A percentile compares a stretch with the other conserved stretches of the same genome.
These are phyloP conservation scores for Oenanthe sinensis DNA, from an alignment of 129 eudicot genomes.

Conservation along the genomic window DNA sequence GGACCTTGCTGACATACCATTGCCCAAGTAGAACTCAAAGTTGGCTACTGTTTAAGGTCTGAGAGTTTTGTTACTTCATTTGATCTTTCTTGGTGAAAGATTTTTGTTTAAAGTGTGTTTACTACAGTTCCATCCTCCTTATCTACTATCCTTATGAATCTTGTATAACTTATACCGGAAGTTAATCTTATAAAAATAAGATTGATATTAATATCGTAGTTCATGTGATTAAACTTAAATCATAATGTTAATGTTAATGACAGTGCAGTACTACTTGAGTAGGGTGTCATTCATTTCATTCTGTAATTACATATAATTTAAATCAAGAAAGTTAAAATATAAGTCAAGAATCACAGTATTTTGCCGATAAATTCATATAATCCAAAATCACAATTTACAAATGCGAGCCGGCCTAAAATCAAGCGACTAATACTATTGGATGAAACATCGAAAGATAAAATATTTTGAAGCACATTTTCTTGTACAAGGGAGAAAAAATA, in stretches of 20 bases:
- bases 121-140: background rate
- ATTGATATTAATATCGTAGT: background rate
- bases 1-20: constrained; percentile 27
- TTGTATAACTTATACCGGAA: background rate
- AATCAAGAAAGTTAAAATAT: too few relatives aligned
- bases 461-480: too few relatives aligned
- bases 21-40: constrained; percentile 11
- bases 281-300: too few relatives aligned
- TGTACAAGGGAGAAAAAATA: too few relatives aligned
- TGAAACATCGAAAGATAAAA: too few relatives aligned
- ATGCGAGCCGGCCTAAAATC: too few relatives aligned
- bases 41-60: background rate
- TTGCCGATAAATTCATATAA: too few relatives aligned
- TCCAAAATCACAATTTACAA: too few relatives aligned
- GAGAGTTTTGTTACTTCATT: background rate
- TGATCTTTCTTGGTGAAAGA: background rate
- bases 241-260: background rate
- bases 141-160: background rate
- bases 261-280: background rate
- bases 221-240: background rate
- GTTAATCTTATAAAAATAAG: background rate
- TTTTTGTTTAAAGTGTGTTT: background rate
- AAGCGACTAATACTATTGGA: too few relatives aligned
- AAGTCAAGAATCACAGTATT: too few relatives aligned
- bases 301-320: too few relatives aligned